A percentile compares a stretch with the other conserved stretches of the same genome.
Evolutionary conservation across 768 basidiomycete genomes (phyloP).

Genomic region (Rossbeevera mucosa): DNA sequence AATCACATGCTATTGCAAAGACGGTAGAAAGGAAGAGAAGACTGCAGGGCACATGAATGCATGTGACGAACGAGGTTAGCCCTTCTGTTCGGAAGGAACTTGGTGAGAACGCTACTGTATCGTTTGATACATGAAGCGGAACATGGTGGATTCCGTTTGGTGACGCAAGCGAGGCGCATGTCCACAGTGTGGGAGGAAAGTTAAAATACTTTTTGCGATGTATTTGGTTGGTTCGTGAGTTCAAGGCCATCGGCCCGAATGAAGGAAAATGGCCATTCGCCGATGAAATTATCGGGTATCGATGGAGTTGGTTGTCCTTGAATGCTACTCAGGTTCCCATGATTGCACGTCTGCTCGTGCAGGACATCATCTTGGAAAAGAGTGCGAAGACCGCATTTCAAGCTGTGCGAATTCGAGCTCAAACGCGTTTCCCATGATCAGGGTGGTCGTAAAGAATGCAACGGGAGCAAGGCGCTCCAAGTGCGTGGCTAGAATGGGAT

Average conservation of each 20-base stretch:
- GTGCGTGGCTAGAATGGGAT: constrained; percentile 11
- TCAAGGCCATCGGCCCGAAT: constrained; percentile 2
- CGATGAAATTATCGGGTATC: not conserved
- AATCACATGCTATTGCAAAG: constrained; percentile 11
- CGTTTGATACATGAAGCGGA: constrained; percentile 14
- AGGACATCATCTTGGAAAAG: not conserved
- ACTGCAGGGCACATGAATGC: constrained; percentile 1
- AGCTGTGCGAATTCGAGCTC: not conserved
- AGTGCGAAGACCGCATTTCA: not conserved
- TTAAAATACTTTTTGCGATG: not conserved
- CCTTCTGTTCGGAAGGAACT: constrained; percentile 24
- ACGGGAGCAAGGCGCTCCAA: not conserved
- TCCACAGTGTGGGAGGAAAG: not conserved
- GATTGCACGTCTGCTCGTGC: constrained; percentile 1
- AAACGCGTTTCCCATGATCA: constrained; percentile 15
- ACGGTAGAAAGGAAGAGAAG: constrained; percentile 4
- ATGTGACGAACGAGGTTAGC: constrained; percentile 13
- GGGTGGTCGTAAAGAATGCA: constrained; percentile 4
- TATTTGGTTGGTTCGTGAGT: not conserved
- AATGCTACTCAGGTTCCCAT: not conserved
- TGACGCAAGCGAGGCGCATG: constrained; percentile 9
- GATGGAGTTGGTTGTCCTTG: not conserved
- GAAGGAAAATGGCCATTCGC: not conserved
- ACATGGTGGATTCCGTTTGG: constrained; percentile 7
- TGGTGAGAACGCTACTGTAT: constrained; percentile 11